A percentile compares a stretch with the other conserved stretches of the same genome.
Conservation (phyloP, 768 basidiomycete species). For the Suillus subaureus region DNA sequence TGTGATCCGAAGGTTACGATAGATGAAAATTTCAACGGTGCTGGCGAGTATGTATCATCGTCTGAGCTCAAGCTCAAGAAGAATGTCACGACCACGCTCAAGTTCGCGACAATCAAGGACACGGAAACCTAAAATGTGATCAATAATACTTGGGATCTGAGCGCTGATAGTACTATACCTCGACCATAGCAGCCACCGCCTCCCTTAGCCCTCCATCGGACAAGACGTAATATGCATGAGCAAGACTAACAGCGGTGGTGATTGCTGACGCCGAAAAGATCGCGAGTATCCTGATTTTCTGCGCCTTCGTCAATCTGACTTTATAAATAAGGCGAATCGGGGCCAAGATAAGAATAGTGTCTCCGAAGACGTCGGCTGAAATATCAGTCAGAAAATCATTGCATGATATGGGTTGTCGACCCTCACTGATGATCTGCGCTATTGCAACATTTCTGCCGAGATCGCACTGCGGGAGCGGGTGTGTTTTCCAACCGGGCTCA, state of each 20-base stretch:
- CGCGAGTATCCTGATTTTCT: conserved; percentile 39
- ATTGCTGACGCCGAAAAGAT: conserved; percentile 59
- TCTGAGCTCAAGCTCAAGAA: neutral
- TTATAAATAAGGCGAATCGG: conserved; percentile 48
- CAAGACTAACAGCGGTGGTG: conserved; percentile 46
- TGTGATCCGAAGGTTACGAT: neutral
- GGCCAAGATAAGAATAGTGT: conserved; percentile 46
- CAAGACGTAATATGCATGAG: conserved; percentile 42
- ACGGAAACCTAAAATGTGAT: neutral
- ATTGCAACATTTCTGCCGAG: neutral
- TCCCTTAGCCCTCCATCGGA: neutral
- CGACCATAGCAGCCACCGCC: neutral
- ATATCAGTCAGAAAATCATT: neutral
- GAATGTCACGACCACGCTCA: neutral
- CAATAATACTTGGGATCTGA: neutral
- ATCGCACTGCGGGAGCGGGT: neutral
- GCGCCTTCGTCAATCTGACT: conserved; percentile 42
- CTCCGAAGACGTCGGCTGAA: conserved; percentile 51
- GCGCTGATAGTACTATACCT: neutral
- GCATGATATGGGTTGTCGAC: neutral
- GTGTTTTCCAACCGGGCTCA: neutral
- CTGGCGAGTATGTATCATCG: neutral
- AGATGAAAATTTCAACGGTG: neutral
- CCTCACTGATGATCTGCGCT: neutral
- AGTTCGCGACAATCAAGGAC: neutral